These are phyloP conservation scores for Cryptococcus sp. DNA, from an alignment of 1,284 basidiomycete genomes.

Conservation along the genomic window DNA sequence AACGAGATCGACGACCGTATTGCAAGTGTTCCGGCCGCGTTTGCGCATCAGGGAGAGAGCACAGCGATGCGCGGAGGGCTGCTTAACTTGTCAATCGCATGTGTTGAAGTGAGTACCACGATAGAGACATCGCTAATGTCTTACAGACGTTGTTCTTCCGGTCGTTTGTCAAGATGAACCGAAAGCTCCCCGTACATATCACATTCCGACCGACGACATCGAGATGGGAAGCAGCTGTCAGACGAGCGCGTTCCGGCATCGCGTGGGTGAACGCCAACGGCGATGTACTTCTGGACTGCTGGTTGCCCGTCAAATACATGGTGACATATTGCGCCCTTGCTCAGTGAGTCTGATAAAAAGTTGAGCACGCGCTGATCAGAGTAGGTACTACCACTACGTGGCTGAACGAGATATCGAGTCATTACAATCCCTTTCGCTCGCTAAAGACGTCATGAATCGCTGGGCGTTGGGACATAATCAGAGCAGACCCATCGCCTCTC, in stretches of 20 bases:
- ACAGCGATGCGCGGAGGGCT: conserved; percentile 12
- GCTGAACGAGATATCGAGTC: conserved; percentile 14
- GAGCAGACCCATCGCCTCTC: conserved; percentile 7
- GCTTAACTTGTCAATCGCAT: conserved; percentile 9
- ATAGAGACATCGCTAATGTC: neutral
- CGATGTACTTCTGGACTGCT: conserved; percentile 16
- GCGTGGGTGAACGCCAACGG: conserved; percentile 10
- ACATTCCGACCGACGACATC: conserved; percentile 12
- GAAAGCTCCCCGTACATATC: conserved; percentile 14
- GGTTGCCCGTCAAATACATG: conserved; percentile 15
- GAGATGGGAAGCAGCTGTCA: conserved; percentile 11
- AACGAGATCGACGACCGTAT: conserved; percentile 9
- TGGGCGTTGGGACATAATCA: conserved; percentile 15
- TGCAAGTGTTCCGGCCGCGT: conserved; percentile 7
- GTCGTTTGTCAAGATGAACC: conserved; percentile 18
- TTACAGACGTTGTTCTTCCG: conserved; percentile 16
- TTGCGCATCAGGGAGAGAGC: conserved; percentile 5
- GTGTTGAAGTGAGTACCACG: conserved; percentile 5
- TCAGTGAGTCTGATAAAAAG: conserved; percentile 7
- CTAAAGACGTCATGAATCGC: conserved; percentile 18
- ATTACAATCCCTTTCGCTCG: conserved; percentile 5
- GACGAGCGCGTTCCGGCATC: conserved; percentile 10
- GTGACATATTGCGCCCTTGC: conserved; percentile 13
- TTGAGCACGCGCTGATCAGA: neutral
- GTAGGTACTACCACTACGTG: conserved; percentile 16